These are phyloP conservation scores for Daldinia decipiens DNA, from an alignment of 495 filamentous ascomycete species.

Conservation along the genomic window DNA sequence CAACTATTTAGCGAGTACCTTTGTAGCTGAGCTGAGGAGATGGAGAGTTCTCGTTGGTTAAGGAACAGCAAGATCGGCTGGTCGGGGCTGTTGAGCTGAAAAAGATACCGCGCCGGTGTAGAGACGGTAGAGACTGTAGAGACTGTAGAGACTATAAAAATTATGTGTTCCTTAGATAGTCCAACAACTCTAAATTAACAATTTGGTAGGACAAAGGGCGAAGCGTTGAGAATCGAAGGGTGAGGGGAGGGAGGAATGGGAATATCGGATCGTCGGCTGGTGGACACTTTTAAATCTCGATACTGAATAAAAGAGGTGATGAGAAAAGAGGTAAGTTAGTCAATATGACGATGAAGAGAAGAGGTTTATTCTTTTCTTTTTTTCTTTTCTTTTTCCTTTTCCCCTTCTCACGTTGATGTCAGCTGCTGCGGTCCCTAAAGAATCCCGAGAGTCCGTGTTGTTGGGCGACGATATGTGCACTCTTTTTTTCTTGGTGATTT, in stretches of 20 bases:
- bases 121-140: not conserved
- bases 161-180: not conserved
- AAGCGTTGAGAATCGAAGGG: not conserved
- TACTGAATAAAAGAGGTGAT: not conserved
- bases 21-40: not conserved
- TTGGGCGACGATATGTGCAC: not conserved
- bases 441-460: constrained; percentile 3
- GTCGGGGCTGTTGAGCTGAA: constrained; percentile 1
- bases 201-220: constrained; percentile 5
- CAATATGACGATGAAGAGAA: not conserved
- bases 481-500: constrained; percentile 4
- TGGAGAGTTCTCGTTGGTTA: constrained; percentile 1
- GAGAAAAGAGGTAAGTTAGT: not conserved
- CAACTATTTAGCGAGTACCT: not conserved
- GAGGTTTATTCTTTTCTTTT: not conserved
- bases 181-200: not conserved
- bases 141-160: constrained; percentile 4
- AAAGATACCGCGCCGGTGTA: not conserved
- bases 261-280: constrained; percentile 39
- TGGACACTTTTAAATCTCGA: constrained; percentile 5
- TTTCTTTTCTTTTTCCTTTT: not conserved
- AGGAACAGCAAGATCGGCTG: not conserved
- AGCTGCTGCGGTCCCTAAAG: not conserved
- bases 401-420: not conserved
- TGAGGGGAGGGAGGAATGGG: constrained; percentile 6